These are phyloP conservation scores for Leccinum longicurvipes DNA, from an alignment of 768 basidiomycete species.

Conservation along the genomic window DNA sequence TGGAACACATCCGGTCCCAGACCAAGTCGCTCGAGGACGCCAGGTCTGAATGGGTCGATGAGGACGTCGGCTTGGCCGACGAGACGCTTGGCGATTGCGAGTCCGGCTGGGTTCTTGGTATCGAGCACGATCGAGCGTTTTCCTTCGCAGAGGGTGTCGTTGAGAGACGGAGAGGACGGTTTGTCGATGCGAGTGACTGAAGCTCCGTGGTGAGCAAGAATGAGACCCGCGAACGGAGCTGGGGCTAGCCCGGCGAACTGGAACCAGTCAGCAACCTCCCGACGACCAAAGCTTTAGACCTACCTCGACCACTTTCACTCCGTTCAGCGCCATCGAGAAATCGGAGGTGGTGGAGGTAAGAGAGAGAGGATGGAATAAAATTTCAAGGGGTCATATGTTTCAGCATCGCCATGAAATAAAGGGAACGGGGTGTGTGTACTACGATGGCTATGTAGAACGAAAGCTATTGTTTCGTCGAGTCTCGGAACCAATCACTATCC, in stretches of 20 bases:
- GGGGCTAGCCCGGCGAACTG: conserved; percentile 84
- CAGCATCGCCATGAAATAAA: conserved; percentile 3
- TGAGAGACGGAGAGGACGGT: conserved; percentile 37
- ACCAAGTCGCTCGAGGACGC: conserved; percentile 74
- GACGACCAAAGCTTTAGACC: background rate
- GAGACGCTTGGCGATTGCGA: conserved; percentile 52
- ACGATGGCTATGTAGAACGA: background rate
- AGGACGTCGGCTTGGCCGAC: conserved; percentile 70
- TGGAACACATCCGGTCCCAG: conserved; percentile 76
- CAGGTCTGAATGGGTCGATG: conserved; percentile 82
- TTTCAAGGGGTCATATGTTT: conserved; percentile 8
- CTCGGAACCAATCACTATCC: background rate
- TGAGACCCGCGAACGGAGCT: conserved; percentile 72
- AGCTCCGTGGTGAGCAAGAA: conserved; percentile 79
- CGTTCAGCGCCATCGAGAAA: conserved; percentile 43
- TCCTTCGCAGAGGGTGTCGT: conserved; percentile 60
- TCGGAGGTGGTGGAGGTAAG: background rate
- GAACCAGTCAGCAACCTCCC: background rate
- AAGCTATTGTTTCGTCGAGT: conserved; percentile 1
- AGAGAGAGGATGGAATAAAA: background rate
- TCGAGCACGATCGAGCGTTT: conserved; percentile 76
- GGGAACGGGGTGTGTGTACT: background rate
- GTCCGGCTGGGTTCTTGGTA: conserved; percentile 58
- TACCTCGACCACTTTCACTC: conserved; percentile 52
- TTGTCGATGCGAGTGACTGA: conserved; percentile 73